Evolutionary conservation across 2,329 filamentous ascomycete species (phyloP).

Genomic region (Akanthomyces uredinophilus): DNA sequence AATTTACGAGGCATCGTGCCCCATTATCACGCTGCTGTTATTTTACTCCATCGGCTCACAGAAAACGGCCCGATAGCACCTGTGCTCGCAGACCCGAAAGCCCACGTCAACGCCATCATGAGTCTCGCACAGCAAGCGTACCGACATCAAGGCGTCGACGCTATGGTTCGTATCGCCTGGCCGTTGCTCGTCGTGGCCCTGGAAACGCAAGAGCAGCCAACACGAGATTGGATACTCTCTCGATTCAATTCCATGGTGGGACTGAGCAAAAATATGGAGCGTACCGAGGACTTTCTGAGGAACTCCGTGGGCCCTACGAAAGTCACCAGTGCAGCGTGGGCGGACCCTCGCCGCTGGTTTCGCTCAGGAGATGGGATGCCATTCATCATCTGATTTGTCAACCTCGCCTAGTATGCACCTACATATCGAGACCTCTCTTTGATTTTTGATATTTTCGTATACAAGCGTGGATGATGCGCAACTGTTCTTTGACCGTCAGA

Average conservation of each 20-base stretch:
- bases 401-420: neutral
- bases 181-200: slow-evolving; percentile 31
- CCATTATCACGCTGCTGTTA: slow-evolving; percentile 29
- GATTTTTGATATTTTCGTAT: neutral
- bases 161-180: slow-evolving; percentile 29
- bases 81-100: neutral
- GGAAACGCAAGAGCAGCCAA: slow-evolving; percentile 28
- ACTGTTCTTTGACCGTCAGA: neutral
- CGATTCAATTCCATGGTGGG: slow-evolving; percentile 25
- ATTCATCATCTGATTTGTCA: neutral
- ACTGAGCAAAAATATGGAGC: slow-evolving; percentile 28
- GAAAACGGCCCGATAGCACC: slow-evolving; percentile 7
- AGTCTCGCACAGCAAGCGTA: slow-evolving; percentile 29
- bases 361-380: neutral
- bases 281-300: slow-evolving; percentile 25
- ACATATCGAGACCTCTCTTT: neutral
- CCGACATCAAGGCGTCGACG: slow-evolving; percentile 28
- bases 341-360: neutral
- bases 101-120: slow-evolving; percentile 20
- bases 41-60: slow-evolving; percentile 21
- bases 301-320: neutral
- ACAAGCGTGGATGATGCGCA: neutral
- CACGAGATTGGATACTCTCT: slow-evolving; percentile 29
- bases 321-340: neutral
- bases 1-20: slow-evolving; percentile 32